Evolutionary conservation across 208 protist species (phyloP).

Genomic region (Naegleria fowleri): DNA sequence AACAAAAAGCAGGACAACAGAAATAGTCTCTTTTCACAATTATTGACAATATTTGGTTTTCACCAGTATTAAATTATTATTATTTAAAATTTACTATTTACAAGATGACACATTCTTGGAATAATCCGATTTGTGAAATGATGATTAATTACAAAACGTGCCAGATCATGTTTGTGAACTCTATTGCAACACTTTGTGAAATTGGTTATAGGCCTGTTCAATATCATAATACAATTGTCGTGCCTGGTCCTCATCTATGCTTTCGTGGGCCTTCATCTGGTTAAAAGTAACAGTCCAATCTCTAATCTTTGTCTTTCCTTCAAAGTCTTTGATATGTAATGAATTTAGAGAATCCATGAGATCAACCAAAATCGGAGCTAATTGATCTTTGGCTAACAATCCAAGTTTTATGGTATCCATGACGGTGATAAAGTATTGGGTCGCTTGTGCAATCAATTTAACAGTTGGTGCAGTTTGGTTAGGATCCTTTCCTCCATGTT

Average conservation of each 20-base stretch:
- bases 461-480: neutral
- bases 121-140: neutral
- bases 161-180: neutral
- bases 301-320: neutral
- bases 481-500: neutral
- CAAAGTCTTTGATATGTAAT: slow-evolving; percentile 31
- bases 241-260: slow-evolving; percentile 43
- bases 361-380: slow-evolving; percentile 45
- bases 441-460: slow-evolving; percentile 34
- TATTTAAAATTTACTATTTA: neutral
- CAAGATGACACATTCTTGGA: neutral
- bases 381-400: neutral
- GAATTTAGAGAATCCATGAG: slow-evolving; percentile 48
- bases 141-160: too few relatives aligned
- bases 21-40: neutral
- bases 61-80: neutral
- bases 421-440: slow-evolving; percentile 27
- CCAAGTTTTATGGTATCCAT: slow-evolving; percentile 24
- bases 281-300: slow-evolving; percentile 45
- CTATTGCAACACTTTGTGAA: slow-evolving; percentile 36
- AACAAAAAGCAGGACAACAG: neutral
- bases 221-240: slow-evolving; percentile 53
- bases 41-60: neutral
- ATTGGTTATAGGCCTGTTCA: slow-evolving; percentile 41
- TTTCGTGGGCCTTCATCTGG: slow-evolving; percentile 50